These are phyloP conservation scores for Leucocoprinus sp. DNA, from an alignment of 768 basidiomycete genomes.

Conservation along the genomic window DNA sequence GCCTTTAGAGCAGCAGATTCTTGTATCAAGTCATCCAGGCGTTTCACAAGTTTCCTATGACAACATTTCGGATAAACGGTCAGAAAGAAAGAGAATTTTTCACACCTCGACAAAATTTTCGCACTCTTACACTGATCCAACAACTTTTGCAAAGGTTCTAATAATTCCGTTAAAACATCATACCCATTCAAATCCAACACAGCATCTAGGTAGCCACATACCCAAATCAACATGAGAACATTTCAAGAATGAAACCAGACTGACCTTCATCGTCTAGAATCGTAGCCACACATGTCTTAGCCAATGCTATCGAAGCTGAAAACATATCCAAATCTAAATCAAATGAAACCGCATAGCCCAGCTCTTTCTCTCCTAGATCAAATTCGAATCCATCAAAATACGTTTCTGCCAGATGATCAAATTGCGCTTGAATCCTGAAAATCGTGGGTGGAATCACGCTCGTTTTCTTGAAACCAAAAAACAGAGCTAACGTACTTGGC, in stretches of 20 bases:
- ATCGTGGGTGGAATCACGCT: not conserved
- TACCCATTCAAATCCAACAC: slow-evolving; percentile 65
- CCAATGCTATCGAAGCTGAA: slow-evolving; percentile 82
- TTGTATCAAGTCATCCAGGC: slow-evolving; percentile 71
- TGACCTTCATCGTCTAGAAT: slow-evolving; percentile 73
- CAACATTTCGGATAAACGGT: slow-evolving; percentile 3
- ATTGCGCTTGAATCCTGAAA: slow-evolving; percentile 80
- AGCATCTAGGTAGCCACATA: slow-evolving; percentile 43
- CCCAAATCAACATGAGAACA: not conserved
- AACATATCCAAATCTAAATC: slow-evolving; percentile 94
- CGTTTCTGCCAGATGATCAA: slow-evolving; percentile 85
- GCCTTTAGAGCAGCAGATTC: slow-evolving; percentile 66
- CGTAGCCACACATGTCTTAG: slow-evolving; percentile 75
- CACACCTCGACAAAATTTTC: slow-evolving; percentile 72
- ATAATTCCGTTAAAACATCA: slow-evolving; percentile 67
- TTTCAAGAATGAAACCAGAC: too few relatives aligned
- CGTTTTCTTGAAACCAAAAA: too few relatives aligned
- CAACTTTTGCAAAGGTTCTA: slow-evolving; percentile 74
- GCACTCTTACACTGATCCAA: slow-evolving; percentile 77
- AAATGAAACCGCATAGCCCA: slow-evolving; percentile 72
- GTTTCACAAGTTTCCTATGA: slow-evolving; percentile 77
- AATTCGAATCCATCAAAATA: slow-evolving; percentile 79
- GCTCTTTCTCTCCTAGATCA: slow-evolving; percentile 84
- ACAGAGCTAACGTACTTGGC: slow-evolving; percentile 51
- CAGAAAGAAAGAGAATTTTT: not conserved